Evolutionary conservation across 192 early-diverging fungal species (phyloP).

Genomic region (Entophlyctis luteolus): DNA sequence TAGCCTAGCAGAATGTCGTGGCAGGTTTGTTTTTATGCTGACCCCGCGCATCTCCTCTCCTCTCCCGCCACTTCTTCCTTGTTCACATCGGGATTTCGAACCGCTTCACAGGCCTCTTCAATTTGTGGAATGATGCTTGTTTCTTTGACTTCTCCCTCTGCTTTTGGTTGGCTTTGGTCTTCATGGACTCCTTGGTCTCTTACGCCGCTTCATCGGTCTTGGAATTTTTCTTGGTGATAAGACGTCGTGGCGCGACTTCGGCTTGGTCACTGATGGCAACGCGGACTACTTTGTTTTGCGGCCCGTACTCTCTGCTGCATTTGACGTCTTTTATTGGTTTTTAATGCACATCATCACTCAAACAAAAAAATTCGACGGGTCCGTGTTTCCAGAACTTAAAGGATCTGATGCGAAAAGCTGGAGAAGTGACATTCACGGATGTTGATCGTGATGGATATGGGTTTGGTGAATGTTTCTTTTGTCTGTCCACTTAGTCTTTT

Average conservation of each 20-base stretch:
- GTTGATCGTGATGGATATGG: conserved; percentile 81
- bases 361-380: neutral
- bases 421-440: conserved; percentile 91
- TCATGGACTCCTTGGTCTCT: neutral
- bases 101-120: no score
- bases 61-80: neutral
- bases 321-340: neutral
- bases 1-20: conserved; percentile 26
- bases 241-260: no score
- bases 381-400: conserved; percentile 79
- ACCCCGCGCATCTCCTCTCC: neutral
- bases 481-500: neutral
- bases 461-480: conserved; percentile 43
- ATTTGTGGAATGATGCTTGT: no score
- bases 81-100: no score
- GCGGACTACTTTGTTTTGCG: no score
- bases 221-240: no score
- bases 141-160: neutral
- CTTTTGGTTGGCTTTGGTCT: neutral
- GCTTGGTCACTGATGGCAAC: no score
- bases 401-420: conserved; percentile 90
- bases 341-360: neutral
- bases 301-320: no score
- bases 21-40: conserved; percentile 32
- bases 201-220: neutral